Conservation (phyloP, 768 basidiomycete species). For the Xanthoconium purpureum region DNA sequence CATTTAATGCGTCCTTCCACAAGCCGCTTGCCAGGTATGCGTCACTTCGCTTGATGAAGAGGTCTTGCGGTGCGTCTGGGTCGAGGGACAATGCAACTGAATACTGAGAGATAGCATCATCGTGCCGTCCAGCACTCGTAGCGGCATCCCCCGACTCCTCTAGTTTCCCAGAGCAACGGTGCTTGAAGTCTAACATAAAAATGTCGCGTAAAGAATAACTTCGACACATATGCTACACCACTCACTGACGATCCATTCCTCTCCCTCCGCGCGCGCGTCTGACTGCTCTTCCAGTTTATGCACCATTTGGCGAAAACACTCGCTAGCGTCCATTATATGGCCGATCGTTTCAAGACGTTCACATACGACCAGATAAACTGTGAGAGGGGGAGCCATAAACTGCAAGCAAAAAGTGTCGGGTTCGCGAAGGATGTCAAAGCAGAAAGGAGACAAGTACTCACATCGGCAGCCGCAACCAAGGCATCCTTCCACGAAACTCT, state of each 20-base stretch:
- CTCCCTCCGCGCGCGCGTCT: neutral
- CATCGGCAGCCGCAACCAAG: neutral
- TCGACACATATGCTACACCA: neutral
- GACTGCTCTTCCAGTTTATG: neutral
- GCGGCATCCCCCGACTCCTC: neutral
- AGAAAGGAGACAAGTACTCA: neutral
- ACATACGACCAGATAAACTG: neutral
- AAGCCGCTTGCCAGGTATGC: neutral
- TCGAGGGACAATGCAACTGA: neutral
- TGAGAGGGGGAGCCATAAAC: neutral
- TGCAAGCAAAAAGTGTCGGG: neutral
- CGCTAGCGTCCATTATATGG: neutral
- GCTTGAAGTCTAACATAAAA: neutral
- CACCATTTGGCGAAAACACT: neutral
- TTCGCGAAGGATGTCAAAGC: too few species aligned
- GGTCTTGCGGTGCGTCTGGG: neutral
- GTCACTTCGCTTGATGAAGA: neutral
- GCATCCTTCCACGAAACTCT: neutral
- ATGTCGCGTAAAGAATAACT: too few species aligned
- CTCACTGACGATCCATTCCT: neutral
- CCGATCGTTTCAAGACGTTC: neutral
- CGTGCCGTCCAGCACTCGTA: neutral
- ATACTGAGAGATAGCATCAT: neutral
- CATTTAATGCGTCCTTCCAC: neutral
- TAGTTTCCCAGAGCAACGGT: neutral